Percentiles rank a stretch among this genome's conserved stretches.
phyloP scores from a whole-genome alignment of 495 filamentous ascomycete genomes.

The Neurospora sublineolata region DNA sequence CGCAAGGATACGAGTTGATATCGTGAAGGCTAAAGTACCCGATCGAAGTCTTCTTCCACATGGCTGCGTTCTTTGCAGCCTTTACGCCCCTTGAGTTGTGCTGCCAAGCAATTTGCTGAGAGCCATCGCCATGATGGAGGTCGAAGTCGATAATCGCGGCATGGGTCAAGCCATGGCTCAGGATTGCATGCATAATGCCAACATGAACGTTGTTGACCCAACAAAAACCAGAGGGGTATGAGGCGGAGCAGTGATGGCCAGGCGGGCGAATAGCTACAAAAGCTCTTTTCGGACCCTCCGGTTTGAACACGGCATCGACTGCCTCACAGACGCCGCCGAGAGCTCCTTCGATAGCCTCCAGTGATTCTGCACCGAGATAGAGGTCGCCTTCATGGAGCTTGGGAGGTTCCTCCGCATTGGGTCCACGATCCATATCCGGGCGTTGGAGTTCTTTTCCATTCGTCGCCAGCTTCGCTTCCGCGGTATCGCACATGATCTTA shows the following conservation, averaged over 20 bases:
- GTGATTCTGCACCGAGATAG: conserved; percentile 75
- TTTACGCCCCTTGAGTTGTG: conserved; percentile 55
- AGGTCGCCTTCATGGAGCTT: conserved; percentile 73
- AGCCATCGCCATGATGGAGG: conserved; percentile 92
- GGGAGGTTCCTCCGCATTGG: conserved; percentile 31
- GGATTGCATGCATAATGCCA: conserved; percentile 79
- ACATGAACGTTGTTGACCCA: conserved; percentile 99
- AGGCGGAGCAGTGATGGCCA: conserved; percentile 86
- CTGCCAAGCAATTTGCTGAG: conserved; percentile 81
- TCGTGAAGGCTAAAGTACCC: conserved; percentile 96
- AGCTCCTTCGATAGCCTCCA: conserved; percentile 79
- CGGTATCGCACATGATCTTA: conserved; percentile 66
- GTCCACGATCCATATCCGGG: conserved; percentile 38
- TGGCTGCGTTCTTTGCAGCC: conserved; percentile 51
- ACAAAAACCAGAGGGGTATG: conserved; percentile 86
- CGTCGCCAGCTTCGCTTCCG: conserved; percentile 58
- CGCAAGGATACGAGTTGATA: conserved; percentile 95
- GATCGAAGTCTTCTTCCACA: conserved; percentile 70
- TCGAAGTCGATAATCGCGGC: conserved; percentile 96
- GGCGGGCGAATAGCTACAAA: conserved; percentile 78
- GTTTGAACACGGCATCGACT: conserved; percentile 68
- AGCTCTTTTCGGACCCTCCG: conserved; percentile 51
- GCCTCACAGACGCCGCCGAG: conserved; percentile 84
- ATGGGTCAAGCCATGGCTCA: conserved; percentile 76
- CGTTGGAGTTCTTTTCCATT: conserved; percentile 67